Evolutionary conservation across 352 stramenopile genomes (phyloP), one percentile per base, ranked within the genome.

Genomic region (Thalassiosira hispida): DNA sequence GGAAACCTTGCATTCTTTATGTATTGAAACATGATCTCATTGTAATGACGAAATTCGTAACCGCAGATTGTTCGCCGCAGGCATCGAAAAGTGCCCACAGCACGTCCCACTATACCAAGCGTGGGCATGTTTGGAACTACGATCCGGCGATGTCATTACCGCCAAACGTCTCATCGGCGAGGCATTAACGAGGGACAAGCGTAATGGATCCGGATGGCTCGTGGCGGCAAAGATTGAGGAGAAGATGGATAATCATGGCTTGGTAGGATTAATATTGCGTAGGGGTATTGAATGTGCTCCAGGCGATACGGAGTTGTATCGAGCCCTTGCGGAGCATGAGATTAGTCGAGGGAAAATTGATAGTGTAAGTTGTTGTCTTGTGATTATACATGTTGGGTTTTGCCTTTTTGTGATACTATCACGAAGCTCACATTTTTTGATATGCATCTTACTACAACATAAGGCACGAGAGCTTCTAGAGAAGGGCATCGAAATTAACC

Each of bases 251-350:
- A 91, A 92, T 55, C 49, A 76, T 56, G 86, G 85, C 14, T 63
- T 92, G 2, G 79, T 83, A 16, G 73, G 64, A 44, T 51, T 91
- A 9, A 70, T 91, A 52, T 60, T 93, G 18, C 66, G 81, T 35
- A 70, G 86, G 46, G 88, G 88, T 3, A 86, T 93, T 55, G 84
- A 92, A 79, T 91, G 82, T 59, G 79, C 81, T 49, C 88, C 86
- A 2, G 77, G 62, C 31, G 63, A 90, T 64, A 73, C 64, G 12
- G 71, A 84, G 23, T 63, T 93, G 1, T 92, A 92, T 68, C 42
- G 73, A 61, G 77, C 75, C 31, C 60, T 93, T 27, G 88, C 83
- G 5, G 73, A 91, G 40, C 51, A 84, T 51, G 72, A 91, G n/a
- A 60, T 90, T 9, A 57, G 23, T 62, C 60, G 73, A 49, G 82